Percentiles rank a stretch among this genome's conserved stretches.
These are phyloP conservation scores for Naganishia onofrii DNA, from an alignment of 768 basidiomycete genomes.

Conservation along the genomic window DNA sequence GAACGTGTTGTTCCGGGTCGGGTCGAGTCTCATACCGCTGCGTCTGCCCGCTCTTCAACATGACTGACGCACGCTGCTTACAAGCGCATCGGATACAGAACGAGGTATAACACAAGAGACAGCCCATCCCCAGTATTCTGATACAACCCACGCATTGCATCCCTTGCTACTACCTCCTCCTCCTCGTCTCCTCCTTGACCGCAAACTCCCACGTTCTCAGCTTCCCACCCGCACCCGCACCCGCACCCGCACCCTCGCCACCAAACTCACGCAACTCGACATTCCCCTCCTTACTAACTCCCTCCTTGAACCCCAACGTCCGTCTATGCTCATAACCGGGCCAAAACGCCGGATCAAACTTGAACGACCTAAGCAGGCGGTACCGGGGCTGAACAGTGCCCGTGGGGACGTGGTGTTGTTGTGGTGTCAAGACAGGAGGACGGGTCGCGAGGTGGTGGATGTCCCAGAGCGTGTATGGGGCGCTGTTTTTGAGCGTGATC, in stretches of 20 bases:
- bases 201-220: constrained; percentile 90
- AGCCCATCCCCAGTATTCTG: too few relatives aligned
- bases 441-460: constrained; percentile 47
- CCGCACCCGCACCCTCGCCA: constrained; percentile 25
- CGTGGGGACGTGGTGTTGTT: constrained; percentile 51
- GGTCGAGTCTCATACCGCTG: not conserved
- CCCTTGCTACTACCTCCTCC: not conserved
- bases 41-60: too few relatives aligned
- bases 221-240: constrained; percentile 53
- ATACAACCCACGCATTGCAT: too few relatives aligned
- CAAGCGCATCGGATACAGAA: too few relatives aligned
- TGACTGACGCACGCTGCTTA: too few relatives aligned
- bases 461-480: constrained; percentile 84
- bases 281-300: constrained; percentile 65
- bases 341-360: constrained; percentile 68
- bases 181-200: constrained; percentile 39
- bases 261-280: constrained; percentile 57
- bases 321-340: constrained; percentile 88
- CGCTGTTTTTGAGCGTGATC: constrained; percentile 78
- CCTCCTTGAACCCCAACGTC: constrained; percentile 76
- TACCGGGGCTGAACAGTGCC: constrained; percentile 63
- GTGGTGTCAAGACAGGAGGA: constrained; percentile 72
- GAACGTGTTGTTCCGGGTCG: too few relatives aligned
- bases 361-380: constrained; percentile 71
- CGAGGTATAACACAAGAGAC: too few relatives aligned